These are phyloP conservation scores for Hyaloscypha finlandica DNA, from an alignment of 495 filamentous ascomycete genomes.

Conservation along the genomic window DNA sequence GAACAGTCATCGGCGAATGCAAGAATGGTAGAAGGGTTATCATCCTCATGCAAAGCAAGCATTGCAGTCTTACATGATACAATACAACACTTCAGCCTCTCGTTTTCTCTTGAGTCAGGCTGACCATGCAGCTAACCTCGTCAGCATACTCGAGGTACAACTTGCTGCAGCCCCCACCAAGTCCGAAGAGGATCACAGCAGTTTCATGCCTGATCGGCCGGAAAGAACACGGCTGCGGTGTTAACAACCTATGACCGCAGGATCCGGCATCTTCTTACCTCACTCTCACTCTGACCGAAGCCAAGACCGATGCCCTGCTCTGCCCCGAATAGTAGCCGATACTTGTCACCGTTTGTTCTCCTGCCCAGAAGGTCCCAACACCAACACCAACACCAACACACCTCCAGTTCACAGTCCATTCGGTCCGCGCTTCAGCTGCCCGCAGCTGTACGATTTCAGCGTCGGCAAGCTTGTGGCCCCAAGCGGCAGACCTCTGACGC, in stretches of 20 bases:
- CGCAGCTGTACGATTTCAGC: background rate
- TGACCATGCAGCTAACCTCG: background rate
- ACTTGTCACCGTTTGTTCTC: background rate
- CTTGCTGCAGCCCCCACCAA: background rate
- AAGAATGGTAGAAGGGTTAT: background rate
- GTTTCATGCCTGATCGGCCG: background rate
- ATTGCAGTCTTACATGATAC: background rate
- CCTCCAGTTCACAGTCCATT: background rate
- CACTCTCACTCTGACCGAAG: background rate
- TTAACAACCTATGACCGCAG: background rate
- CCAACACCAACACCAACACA: background rate
- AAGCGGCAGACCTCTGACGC: conserved; percentile 8
- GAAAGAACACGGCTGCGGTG: background rate
- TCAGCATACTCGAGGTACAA: background rate
- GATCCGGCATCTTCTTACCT: background rate
- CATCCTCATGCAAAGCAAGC: background rate
- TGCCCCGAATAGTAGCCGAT: conserved; percentile 2
- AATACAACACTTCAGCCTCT: background rate
- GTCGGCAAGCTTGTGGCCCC: background rate
- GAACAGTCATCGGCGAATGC: background rate
- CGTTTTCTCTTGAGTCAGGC: background rate
- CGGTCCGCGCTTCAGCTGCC: background rate
- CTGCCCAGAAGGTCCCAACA: background rate
- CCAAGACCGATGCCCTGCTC: background rate
- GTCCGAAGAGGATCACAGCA: background rate